Conservation (phyloP, 306 rosid species). For the Amphicarpaea edgeworthii region DNA sequence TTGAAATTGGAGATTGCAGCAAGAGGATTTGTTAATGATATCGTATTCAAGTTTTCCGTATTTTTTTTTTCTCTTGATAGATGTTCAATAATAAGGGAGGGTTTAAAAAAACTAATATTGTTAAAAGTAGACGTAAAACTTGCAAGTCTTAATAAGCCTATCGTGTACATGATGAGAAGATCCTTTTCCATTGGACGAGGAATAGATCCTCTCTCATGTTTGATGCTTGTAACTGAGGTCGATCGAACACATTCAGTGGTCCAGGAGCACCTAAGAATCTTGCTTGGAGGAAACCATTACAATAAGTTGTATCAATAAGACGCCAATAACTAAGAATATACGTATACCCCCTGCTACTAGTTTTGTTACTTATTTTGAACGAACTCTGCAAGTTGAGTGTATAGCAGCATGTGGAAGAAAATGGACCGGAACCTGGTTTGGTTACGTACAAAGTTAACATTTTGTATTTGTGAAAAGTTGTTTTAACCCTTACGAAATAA, state of each 20-base stretch:
- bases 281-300: background rate
- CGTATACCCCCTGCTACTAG: background rate
- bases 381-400: background rate
- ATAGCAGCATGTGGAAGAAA: background rate
- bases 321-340: background rate
- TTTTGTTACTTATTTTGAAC: constrained; percentile 14
- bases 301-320: background rate
- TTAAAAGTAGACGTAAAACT: background rate
- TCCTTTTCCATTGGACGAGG: background rate
- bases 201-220: background rate
- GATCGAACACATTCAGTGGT: constrained; percentile 13
- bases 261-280: background rate
- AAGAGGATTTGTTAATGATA: background rate
- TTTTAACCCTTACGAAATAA: background rate
- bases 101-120: background rate
- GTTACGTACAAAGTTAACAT: background rate
- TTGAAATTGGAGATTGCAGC: constrained; percentile 30
- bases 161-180: background rate
- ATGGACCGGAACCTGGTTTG: background rate
- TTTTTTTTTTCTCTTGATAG: background rate
- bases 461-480: background rate
- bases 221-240: background rate
- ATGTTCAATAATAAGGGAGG: background rate
- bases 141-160: background rate
- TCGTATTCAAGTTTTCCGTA: background rate